These are phyloP conservation scores for Cryphonectria carpinicola DNA, from an alignment of 2,329 filamentous ascomycete species.

Conservation along the genomic window DNA sequence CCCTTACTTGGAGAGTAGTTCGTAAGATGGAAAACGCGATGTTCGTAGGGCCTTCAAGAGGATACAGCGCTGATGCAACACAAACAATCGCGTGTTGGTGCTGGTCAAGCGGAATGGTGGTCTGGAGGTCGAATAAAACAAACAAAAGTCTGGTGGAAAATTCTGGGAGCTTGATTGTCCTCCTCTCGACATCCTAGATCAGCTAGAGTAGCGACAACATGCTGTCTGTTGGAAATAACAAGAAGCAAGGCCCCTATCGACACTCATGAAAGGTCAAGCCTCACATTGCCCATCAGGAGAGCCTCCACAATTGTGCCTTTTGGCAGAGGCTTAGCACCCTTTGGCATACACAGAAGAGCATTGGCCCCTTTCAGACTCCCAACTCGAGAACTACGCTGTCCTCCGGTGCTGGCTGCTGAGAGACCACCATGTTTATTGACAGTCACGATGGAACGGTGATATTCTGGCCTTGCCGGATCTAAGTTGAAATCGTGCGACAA, in stretches of 20 bases:
- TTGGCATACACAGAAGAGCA: slow-evolving; percentile 77
- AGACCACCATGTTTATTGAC: slow-evolving; percentile 69
- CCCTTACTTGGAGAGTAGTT: neutral
- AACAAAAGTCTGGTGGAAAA: neutral
- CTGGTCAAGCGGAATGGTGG: neutral
- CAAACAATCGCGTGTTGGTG: neutral
- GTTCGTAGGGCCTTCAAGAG: neutral
- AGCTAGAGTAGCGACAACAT: neutral
- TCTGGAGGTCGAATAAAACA: neutral
- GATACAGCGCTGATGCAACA: neutral
- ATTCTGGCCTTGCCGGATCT: slow-evolving; percentile 81
- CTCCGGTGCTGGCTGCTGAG: slow-evolving; percentile 80
- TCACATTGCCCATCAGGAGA: slow-evolving; percentile 70
- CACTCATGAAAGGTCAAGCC: slow-evolving; percentile 31
- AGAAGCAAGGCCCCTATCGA: neutral
- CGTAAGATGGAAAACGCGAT: neutral
- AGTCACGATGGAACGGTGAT: slow-evolving; percentile 80
- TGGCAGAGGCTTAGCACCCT: slow-evolving; percentile 63
- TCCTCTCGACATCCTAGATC: neutral
- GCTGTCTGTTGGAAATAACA: neutral
- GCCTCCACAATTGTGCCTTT: slow-evolving; percentile 77
- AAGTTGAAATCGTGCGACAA: slow-evolving; percentile 74
- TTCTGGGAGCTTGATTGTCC: neutral
- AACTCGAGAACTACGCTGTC: slow-evolving; percentile 86
- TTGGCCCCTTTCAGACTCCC: slow-evolving; percentile 90